Evolutionary conservation across 495 filamentous ascomycete species (phyloP).

Genomic region (Podospora anserina): DNA sequence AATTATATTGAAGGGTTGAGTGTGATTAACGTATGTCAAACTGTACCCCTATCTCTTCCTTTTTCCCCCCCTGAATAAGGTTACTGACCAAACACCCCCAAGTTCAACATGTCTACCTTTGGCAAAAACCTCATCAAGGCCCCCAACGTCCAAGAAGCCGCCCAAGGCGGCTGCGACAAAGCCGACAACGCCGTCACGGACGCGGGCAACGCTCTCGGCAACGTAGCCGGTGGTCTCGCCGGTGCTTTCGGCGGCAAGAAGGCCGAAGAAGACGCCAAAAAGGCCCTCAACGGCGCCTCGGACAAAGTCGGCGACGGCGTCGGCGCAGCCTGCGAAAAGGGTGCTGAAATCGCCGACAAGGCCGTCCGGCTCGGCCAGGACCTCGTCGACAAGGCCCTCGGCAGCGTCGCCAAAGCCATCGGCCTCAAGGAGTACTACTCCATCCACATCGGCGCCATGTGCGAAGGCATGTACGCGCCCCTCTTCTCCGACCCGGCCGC

Average conservation of each 20-base stretch:
- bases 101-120: constrained; percentile 64
- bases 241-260: background rate
- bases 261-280: background rate
- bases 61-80: background rate
- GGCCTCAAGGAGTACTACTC: constrained; percentile 70
- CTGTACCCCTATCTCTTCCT: background rate
- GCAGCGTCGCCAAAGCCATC: constrained; percentile 41
- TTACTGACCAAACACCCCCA: constrained; percentile 16
- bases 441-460: constrained; percentile 65
- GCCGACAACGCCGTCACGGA: constrained; percentile 17
- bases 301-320: constrained; percentile 25
- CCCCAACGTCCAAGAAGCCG: constrained; percentile 1
- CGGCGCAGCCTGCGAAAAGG: constrained; percentile 30
- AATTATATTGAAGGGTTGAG: constrained; percentile 59
- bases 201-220: constrained; percentile 24
- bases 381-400: constrained; percentile 35
- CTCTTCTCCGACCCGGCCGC: constrained; percentile 43
- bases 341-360: constrained; percentile 28
- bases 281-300: constrained; percentile 23
- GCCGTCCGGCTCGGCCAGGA: constrained; percentile 26
- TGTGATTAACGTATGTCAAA: constrained; percentile 58
- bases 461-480: constrained; percentile 57
- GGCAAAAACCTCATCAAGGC: constrained; percentile 47
- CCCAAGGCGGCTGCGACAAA: constrained; percentile 11
- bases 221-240: constrained; percentile 25